Evolutionary conservation across 106 monocot species (phyloP).

Genomic region (Gastrodia elata): DNA sequence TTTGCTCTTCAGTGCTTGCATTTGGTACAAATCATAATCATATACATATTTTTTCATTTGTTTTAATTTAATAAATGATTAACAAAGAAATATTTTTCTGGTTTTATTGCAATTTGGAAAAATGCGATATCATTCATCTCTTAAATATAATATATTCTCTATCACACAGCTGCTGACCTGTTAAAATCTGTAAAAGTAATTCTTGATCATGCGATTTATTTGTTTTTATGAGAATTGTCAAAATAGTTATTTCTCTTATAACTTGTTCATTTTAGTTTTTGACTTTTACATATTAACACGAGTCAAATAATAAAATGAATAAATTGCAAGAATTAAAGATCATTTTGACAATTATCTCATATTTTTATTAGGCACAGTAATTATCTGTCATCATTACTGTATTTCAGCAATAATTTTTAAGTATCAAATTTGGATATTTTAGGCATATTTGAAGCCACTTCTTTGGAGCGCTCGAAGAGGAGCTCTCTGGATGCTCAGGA

Average conservation of each 20-base stretch:
- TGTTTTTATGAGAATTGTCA: not conserved
- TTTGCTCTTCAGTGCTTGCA: conserved; percentile 56
- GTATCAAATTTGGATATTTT: not conserved
- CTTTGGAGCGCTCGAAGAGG: conserved; percentile 45
- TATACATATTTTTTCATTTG: not conserved
- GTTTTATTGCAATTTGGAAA: not conserved
- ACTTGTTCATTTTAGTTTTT: too few species aligned
- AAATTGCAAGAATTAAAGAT: not conserved
- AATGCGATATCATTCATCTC: not conserved
- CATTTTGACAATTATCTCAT: not conserved
- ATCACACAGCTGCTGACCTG: too few species aligned
- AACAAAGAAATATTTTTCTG: not conserved
- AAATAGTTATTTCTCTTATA: not conserved
- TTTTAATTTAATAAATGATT: not conserved
- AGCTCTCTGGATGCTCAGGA: conserved; percentile 36
- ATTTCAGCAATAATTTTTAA: not conserved
- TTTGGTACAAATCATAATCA: conserved; percentile 44
- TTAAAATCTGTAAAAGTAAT: too few species aligned
- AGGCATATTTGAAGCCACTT: conserved; percentile 67
- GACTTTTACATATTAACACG: too few species aligned
- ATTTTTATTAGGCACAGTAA: not conserved
- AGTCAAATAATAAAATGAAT: too few species aligned
- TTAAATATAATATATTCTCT: not conserved
- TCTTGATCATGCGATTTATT: too few species aligned
- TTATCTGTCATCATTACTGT: not conserved